These are phyloP conservation scores for Xanthoconium separans DNA, from an alignment of 1,284 basidiomycete species.

Conservation along the genomic window DNA sequence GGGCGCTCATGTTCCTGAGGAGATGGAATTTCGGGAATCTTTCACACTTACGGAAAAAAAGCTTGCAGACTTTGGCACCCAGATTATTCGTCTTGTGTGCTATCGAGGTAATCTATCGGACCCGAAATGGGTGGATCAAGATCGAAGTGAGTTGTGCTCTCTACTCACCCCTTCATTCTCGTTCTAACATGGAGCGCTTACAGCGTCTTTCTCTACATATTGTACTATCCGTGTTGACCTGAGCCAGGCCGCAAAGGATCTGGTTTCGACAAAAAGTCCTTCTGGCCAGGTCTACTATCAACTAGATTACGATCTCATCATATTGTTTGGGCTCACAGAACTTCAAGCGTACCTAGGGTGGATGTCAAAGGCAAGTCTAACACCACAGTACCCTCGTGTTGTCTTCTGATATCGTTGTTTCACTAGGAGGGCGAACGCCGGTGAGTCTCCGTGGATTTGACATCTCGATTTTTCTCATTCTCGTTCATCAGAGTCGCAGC, in stretches of 20 bases:
- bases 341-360: constrained; percentile 6
- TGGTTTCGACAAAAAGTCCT: background rate
- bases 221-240: constrained; percentile 6
- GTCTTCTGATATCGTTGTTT: background rate
- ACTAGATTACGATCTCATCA: constrained; percentile 10
- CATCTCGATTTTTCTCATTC: background rate
- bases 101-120: constrained; percentile 4
- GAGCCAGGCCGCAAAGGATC: background rate
- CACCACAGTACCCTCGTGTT: no score
- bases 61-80: constrained; percentile 3
- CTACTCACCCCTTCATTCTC: background rate
- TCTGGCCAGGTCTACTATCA: constrained; percentile 1
- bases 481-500: background rate
- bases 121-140: constrained; percentile 12
- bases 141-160: background rate
- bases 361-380: constrained; percentile 1
- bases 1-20: background rate
- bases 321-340: constrained; percentile 6
- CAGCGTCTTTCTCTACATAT: constrained; percentile 1
- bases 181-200: background rate
- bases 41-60: constrained; percentile 4
- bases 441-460: background rate
- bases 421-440: background rate
- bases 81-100: constrained; percentile 1
- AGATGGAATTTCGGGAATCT: constrained; percentile 3